Evolutionary conservation across 495 filamentous ascomycete species (phyloP), one percentile per base, ranked within the genome.

Genomic region (Aspergillus baeticus): DNA sequence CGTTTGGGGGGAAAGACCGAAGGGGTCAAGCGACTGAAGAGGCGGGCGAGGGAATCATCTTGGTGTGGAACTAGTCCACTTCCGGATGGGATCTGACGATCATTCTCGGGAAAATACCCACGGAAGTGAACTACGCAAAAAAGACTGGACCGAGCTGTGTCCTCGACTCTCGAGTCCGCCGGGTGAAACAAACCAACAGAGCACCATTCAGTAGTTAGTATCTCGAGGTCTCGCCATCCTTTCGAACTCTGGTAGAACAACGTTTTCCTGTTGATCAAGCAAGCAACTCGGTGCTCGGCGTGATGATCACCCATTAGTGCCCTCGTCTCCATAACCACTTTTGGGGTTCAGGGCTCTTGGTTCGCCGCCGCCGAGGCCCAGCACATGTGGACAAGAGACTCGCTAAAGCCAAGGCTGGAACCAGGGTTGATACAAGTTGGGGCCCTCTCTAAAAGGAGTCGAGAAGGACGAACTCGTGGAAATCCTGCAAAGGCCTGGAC

Each of bases 261-360:
- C 4, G 26, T 29, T 4, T 29, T 29, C 26, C 8, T 29, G 4
- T 29, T 29, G 26, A 29, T 29, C 26, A 29, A 29, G 26, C 26
- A 29, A 29, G 26, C 26, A 29, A 49, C 15, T 44, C 31, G 42
- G 50, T 26, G 29, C 35, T 57, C 54, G 50, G 36, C 52, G 45
- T 54, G 53, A 56, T 57, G 61, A 63, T 63, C 53, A 60, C 23
- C 57, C 48, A 47, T 54, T 54, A 54, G 50, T 50, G 34, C 18
- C n/a, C 55, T 63, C 57, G 61, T 63, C 57, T 60, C 57, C 54
- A 51, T 58, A 20, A 57, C 61, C 57, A 33, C 44, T 59, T 54
- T 49, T 39, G 33, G 51, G 49, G 43, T 33, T 35, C 8, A 13
- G 17, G 26, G 14, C 10, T 46, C n/a, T 22, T 37, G 26, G 31